Percentiles rank a stretch among this genome's conserved stretches.
These are phyloP conservation scores for Dysphania ambrosioides DNA, from an alignment of 148 eudicot species.

Conservation along the genomic window DNA sequence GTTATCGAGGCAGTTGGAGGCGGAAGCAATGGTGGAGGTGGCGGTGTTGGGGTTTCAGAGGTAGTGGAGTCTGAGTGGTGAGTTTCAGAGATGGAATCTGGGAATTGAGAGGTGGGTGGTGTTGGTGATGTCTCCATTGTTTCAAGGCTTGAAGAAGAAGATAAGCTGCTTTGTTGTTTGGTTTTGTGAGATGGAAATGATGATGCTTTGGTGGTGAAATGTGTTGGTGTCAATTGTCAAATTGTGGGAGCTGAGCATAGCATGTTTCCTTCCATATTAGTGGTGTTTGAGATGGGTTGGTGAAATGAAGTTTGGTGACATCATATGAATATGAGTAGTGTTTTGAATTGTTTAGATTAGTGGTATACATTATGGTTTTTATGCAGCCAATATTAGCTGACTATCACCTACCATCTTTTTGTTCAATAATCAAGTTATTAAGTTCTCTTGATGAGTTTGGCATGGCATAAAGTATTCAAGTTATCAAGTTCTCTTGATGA, in stretches of 20 bases:
- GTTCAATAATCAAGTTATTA: too few relatives aligned
- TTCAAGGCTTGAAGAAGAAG: slow-evolving; percentile 7
- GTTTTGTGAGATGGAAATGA: not conserved
- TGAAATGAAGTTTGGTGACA: not conserved
- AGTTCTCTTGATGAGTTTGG: too few relatives aligned
- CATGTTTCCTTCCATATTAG: too few relatives aligned
- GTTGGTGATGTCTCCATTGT: slow-evolving; percentile 23
- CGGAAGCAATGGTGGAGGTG: slow-evolving; percentile 16
- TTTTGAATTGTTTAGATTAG: too few relatives aligned
- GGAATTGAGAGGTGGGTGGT: slow-evolving; percentile 13
- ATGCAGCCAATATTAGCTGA: not conserved
- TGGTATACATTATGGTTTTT: not conserved
- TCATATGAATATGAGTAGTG: not conserved
- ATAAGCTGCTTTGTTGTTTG: slow-evolving; percentile 4
- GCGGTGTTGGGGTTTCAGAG: slow-evolving; percentile 25
- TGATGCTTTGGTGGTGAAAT: too few relatives aligned
- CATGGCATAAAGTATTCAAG: too few relatives aligned
- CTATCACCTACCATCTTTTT: not conserved
- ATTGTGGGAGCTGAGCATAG: not conserved
- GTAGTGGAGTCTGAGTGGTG: too few relatives aligned
- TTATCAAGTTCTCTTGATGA: too few relatives aligned
- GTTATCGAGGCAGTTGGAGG: slow-evolving; percentile 60
- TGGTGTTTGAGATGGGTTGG: not conserved
- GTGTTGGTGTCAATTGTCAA: not conserved
- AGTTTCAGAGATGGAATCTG: too few relatives aligned